Percentiles rank a stretch among this genome's conserved stretches.
These are phyloP conservation scores for Dictyostelium capitatum DNA, from an alignment of 78 protist genomes.

Conservation along the genomic window DNA sequence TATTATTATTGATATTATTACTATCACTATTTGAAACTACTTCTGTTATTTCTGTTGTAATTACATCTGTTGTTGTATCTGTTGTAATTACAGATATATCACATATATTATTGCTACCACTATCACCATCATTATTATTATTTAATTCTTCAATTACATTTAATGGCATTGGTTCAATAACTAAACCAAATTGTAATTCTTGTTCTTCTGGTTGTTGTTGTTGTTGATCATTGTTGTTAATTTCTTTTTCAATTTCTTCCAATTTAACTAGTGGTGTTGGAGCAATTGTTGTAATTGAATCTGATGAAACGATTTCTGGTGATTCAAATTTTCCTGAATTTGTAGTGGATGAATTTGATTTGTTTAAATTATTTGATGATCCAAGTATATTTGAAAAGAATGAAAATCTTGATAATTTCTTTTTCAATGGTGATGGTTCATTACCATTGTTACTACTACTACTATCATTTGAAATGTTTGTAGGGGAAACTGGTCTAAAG, in stretches of 20 bases:
- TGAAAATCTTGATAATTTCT: constrained; percentile 30
- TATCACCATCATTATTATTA: neutral
- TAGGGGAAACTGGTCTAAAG: constrained; percentile 56
- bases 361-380: neutral
- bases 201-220: neutral
- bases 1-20: neutral
- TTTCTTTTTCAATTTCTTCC: constrained; percentile 3
- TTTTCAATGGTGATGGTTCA: constrained; percentile 18
- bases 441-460: neutral
- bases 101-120: neutral
- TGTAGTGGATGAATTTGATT: neutral
- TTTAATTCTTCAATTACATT: constrained; percentile 10
- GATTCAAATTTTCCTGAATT: neutral
- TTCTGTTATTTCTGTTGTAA: neutral
- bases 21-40: neutral
- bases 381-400: constrained; percentile 57
- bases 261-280: neutral
- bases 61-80: neutral
- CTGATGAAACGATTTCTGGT: neutral
- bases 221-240: neutral
- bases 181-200: constrained; percentile 7
- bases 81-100: no score
- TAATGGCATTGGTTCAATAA: constrained; percentile 31
- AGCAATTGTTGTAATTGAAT: neutral
- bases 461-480: constrained; percentile 8